Evolutionary conservation across 495 filamentous ascomycete genomes (phyloP), one percentile per base, ranked within the genome.

Genomic region (Glutinoglossum americanum): DNA sequence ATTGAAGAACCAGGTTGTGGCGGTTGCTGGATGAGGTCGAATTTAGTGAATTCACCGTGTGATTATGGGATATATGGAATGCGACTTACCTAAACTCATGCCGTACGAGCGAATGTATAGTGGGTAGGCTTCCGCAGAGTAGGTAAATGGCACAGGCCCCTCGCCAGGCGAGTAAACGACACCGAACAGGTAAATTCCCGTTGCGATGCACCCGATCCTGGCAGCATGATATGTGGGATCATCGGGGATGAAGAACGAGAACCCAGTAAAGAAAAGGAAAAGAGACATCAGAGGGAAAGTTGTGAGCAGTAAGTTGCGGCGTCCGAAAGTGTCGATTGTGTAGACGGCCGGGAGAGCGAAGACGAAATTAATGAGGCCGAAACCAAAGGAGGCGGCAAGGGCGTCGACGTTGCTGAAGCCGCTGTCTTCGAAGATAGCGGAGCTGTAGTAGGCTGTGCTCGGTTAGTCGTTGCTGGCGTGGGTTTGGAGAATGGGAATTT

Each of bases 281-380:
- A 87, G 59, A 0, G 77, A 64, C 82, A 92, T 86, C 7, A 88
- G 71, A 0, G 87, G 86, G 67, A 89, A 89, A 5, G 85, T 90
- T 1, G 74, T 74, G 15, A 90, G 74, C 5, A 90, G 73, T 8
- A 92, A 76, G 60, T 87, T 87, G 19, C 86, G 76, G 2, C 85
- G 80, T n/a, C 85, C 86, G 60, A 85, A 88, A 0, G 81, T 86
- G 64, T 90, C 85, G 59, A 90, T 90, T 4, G 83, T 87, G 65
- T 82, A 87, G 48, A 90, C 70, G 10, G 85, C 85, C 0, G 85
- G 85, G 13, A 88, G 73, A 3, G 84, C 82, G 59, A 88, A 87
- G 26, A 89, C 68, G 70, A 79, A 88, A 65, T 89, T 89, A 64
- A 87, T 76, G n/a, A 86, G 70, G 11, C 85, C 85, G 64, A 80